Conservation (phyloP, 2,329 filamentous ascomycete genomes). For the Verticillium albo-atrum region DNA sequence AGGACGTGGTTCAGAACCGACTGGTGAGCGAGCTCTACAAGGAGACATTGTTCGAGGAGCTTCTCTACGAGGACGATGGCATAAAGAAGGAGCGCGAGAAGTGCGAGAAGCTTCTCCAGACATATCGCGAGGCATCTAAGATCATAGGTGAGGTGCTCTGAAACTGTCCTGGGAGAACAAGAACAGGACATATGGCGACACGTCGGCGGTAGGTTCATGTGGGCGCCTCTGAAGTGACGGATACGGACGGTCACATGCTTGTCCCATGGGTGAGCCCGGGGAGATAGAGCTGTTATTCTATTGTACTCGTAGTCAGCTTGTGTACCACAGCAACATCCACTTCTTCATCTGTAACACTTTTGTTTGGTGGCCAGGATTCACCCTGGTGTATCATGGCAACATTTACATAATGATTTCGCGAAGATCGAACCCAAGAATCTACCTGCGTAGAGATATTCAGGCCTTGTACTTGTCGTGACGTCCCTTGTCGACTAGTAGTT, state of each 20-base stretch:
- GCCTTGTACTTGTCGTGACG: too few species aligned
- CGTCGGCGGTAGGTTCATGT: not conserved
- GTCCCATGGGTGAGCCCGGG: slow-evolving; percentile 31
- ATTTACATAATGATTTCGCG: not conserved
- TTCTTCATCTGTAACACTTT: not conserved
- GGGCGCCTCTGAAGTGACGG: not conserved
- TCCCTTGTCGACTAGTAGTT: too few species aligned
- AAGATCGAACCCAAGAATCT: too few species aligned
- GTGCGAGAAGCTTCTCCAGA: slow-evolving; percentile 91
- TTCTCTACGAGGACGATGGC: slow-evolving; percentile 94
- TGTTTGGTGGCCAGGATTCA: not conserved
- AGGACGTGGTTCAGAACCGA: slow-evolving; percentile 95
- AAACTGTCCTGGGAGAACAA: slow-evolving; percentile 30
- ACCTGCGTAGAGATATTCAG: too few species aligned
- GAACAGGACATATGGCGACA: not conserved
- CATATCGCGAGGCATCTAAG: slow-evolving; percentile 95
- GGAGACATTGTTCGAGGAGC: slow-evolving; percentile 83
- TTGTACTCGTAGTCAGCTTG: not conserved
- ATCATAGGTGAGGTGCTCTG: slow-evolving; percentile 96
- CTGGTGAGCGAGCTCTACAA: slow-evolving; percentile 95
- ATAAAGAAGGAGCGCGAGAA: slow-evolving; percentile 98
- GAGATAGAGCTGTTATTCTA: slow-evolving; percentile 52
- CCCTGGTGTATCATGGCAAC: not conserved
- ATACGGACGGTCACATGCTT: not conserved
- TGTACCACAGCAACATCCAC: not conserved